These are phyloP conservation scores for Xylariales sp. DNA, from an alignment of 2,329 filamentous ascomycete genomes.

Conservation along the genomic window DNA sequence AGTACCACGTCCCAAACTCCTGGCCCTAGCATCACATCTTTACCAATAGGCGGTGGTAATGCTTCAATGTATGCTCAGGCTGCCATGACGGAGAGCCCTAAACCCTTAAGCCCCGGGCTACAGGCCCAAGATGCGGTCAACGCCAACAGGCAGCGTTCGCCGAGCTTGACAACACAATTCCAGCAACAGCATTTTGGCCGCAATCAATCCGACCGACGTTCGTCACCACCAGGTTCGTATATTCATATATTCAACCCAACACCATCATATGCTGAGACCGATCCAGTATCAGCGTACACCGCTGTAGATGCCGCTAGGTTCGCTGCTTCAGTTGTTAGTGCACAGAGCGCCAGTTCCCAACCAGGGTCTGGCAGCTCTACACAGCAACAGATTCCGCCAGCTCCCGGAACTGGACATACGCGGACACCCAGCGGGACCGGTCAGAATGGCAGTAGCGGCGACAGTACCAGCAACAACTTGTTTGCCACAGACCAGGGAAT, in stretches of 20 bases:
- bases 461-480: conserved; percentile 72
- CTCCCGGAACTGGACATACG: conserved; percentile 43
- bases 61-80: conserved; percentile 74
- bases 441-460: conserved; percentile 66
- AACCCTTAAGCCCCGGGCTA: conserved; percentile 76
- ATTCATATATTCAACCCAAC: conserved; percentile 42
- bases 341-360: conserved; percentile 42
- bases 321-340: conserved; percentile 42
- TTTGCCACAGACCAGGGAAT: conserved; percentile 73
- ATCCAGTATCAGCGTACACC: conserved; percentile 47
- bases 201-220: conserved; percentile 65
- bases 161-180: conserved; percentile 73
- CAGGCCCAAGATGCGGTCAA: conserved; percentile 63
- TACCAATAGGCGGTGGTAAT: conserved; percentile 59
- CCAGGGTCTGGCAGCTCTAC: conserved; percentile 41
- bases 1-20: conserved; percentile 67
- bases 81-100: conserved; percentile 86
- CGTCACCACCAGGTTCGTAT: conserved; percentile 65
- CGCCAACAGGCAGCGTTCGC: conserved; percentile 69
- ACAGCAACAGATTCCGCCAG: conserved; percentile 39
- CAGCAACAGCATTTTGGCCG: conserved; percentile 73
- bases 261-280: conserved; percentile 44
- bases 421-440: conserved; percentile 61
- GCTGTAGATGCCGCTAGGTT: conserved; percentile 49
- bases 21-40: conserved; percentile 62